Percentiles rank a stretch among this genome's conserved stretches.
Evolutionary conservation across 305 asterid genomes (phyloP).

Genomic region (Fraxinus sp.): DNA sequence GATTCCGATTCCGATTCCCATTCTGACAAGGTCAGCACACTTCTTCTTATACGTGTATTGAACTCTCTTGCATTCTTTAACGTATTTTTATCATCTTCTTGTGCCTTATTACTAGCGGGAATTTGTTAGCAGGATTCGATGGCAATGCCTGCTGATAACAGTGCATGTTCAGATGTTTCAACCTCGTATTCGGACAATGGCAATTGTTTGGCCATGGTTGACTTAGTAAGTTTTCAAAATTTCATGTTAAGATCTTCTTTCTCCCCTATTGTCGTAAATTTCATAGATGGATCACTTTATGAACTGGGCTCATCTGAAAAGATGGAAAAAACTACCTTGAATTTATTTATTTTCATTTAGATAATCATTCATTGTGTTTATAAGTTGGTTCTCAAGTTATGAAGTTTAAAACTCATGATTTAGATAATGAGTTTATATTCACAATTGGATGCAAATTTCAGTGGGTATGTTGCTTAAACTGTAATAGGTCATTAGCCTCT

Average conservation of each 20-base stretch:
- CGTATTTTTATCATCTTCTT: not conserved
- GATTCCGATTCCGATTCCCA: conserved; percentile 36
- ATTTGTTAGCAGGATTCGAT: conserved; percentile 38
- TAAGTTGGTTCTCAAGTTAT: not conserved
- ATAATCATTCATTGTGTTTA: not conserved
- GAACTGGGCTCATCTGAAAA: not conserved
- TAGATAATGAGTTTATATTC: not conserved
- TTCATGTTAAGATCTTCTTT: not conserved
- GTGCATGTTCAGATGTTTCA: conserved; percentile 24
- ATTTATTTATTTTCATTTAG: not conserved
- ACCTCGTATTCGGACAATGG: conserved; percentile 33
- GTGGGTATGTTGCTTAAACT: not conserved
- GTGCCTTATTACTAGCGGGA: conserved; percentile 13
- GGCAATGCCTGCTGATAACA: conserved; percentile 26
- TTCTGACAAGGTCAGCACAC: conserved; percentile 42
- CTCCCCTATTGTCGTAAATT: not conserved
- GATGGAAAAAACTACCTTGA: not conserved
- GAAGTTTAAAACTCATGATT: not conserved
- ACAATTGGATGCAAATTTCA: not conserved
- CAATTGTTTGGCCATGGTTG: conserved; percentile 46
- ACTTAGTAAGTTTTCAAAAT: conserved; percentile 46
- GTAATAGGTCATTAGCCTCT: not conserved
- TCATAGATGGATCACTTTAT: not conserved
- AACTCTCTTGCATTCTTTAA: not conserved
- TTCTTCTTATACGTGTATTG: not conserved